Conservation (phyloP, 148 eudicot genomes). For the Cornus florida region DNA sequence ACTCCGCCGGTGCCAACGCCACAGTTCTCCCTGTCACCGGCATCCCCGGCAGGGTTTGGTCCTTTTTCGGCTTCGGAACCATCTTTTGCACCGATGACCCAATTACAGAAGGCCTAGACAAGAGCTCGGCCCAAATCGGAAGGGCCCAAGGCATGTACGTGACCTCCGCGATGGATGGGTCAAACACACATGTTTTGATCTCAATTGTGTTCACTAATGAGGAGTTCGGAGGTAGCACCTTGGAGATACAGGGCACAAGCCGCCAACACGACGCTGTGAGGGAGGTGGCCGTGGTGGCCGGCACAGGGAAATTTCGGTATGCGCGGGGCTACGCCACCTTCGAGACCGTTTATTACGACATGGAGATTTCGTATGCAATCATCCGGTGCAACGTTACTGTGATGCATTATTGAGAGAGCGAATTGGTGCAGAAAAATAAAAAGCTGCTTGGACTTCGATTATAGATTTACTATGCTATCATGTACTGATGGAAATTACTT, state of each 20-base stretch:
- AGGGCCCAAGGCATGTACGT: slow-evolving; percentile 6
- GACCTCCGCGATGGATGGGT: slow-evolving; percentile 4
- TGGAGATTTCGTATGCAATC: not conserved
- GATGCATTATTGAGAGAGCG: no score
- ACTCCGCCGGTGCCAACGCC: not conserved
- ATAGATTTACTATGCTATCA: no score
- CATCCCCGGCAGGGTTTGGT: not conserved
- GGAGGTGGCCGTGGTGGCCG: not conserved
- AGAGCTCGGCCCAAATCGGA: not conserved
- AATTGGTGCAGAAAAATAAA: no score
- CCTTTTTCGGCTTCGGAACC: not conserved
- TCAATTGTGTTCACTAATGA: slow-evolving; percentile 7
- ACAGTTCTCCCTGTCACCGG: not conserved
- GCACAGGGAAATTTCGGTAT: not conserved
- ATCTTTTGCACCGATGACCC: not conserved
- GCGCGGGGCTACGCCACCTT: not conserved
- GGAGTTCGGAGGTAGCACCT: not conserved
- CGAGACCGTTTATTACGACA: not conserved
- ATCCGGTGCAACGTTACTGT: not conserved
- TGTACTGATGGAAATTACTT: no score
- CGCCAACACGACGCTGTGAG: not conserved
- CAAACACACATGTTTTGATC: not conserved
- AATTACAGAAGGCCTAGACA: not conserved
- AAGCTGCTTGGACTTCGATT: no score
- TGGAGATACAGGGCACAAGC: not conserved